Percentiles rank a stretch among this genome's conserved stretches.
phyloP scores from a whole-genome alignment of 768 basidiomycete genomes.

The Amanita pseudoporphyria region DNA sequence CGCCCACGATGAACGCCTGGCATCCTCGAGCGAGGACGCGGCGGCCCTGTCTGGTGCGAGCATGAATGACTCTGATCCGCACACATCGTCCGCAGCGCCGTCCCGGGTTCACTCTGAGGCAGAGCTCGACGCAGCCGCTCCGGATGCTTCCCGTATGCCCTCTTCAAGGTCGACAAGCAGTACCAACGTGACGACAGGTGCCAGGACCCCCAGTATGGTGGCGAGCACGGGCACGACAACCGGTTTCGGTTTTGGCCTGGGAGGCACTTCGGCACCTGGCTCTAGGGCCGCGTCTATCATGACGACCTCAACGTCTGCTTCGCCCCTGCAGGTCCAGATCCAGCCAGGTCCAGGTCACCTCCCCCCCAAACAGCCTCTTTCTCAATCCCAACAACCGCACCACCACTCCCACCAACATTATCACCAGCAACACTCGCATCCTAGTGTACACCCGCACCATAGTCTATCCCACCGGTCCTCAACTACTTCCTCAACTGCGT shows the following conservation, averaged over 20 bases:
- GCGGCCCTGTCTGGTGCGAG: background rate
- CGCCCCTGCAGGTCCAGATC: background rate
- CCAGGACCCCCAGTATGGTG: background rate
- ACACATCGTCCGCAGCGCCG: too few species aligned
- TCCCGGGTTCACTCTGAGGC: background rate
- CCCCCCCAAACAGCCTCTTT: background rate
- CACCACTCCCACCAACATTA: background rate
- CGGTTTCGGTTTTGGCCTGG: too few species aligned
- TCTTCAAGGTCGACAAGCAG: background rate
- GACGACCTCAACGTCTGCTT: background rate
- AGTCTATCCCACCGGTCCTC: background rate
- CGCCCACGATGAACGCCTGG: background rate
- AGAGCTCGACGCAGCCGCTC: background rate
- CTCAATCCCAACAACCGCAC: background rate
- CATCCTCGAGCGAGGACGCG: too few species aligned
- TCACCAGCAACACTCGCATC: background rate
- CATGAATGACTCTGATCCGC: background rate
- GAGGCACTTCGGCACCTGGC: too few species aligned
- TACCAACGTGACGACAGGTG: background rate
- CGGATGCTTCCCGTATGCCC: too few species aligned
- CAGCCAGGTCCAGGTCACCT: background rate
- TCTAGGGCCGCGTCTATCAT: too few species aligned
- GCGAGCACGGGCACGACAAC: background rate
- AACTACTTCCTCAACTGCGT: constrained; percentile 25
- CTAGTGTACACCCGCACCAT: background rate